Evolutionary conservation across 2,329 filamentous ascomycete species (phyloP).

Genomic region (Talaromyces albobiverticillius): DNA sequence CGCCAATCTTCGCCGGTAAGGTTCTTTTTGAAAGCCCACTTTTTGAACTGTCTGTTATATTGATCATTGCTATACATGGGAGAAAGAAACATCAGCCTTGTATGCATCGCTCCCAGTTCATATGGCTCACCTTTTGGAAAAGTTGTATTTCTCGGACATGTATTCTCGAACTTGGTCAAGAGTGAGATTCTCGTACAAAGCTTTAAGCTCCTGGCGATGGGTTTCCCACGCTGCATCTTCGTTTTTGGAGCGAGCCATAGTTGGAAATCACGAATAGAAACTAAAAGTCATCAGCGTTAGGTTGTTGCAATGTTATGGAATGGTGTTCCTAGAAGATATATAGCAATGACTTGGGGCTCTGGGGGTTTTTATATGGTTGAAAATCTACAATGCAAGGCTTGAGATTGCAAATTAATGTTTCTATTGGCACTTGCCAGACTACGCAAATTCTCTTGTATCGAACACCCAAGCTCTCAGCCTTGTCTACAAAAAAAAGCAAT

Average conservation of each 20-base stretch:
- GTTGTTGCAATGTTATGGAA: not conserved
- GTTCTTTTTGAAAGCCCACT: conserved; percentile 27
- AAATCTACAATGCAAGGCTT: not conserved
- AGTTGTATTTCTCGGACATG: conserved; percentile 16
- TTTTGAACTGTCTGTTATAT: conserved; percentile 24
- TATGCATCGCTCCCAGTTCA: not conserved
- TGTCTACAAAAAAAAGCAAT: not conserved
- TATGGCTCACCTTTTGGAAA: conserved; percentile 15
- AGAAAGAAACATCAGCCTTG: not conserved
- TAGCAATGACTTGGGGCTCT: no score
- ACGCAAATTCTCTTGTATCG: not conserved
- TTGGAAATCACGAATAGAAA: not conserved
- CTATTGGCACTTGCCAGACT: conserved; percentile 1
- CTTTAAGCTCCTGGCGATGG: conserved; percentile 15
- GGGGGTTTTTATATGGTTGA: not conserved
- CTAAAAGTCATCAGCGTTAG: not conserved
- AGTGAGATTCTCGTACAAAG: conserved; percentile 14
- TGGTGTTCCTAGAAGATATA: no score
- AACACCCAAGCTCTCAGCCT: not conserved
- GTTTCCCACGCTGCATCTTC: conserved; percentile 13
- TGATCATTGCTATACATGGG: conserved; percentile 18
- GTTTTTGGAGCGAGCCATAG: conserved; percentile 15
- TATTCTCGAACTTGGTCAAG: conserved; percentile 15
- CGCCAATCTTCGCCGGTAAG: conserved; percentile 20
- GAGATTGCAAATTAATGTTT: not conserved